Conservation (phyloP, 257 asterid species). For the Solanum neorickii region DNA sequence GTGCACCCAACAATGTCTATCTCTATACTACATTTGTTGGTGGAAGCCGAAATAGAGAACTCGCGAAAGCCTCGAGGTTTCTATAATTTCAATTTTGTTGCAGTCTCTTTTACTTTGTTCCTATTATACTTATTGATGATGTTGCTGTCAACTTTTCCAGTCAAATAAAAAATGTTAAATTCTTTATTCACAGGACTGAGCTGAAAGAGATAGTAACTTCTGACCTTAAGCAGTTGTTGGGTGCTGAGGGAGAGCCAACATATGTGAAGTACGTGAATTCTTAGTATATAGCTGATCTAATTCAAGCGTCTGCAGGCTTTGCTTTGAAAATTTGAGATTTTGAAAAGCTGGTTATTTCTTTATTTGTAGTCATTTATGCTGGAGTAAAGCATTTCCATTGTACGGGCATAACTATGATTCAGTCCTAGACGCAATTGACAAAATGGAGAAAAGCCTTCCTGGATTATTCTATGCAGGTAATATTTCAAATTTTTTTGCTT, state of each 20-base stretch:
- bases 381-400: slow-evolving; percentile 85
- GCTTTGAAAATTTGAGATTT: not conserved
- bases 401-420: slow-evolving; percentile 58
- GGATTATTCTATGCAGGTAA: slow-evolving; percentile 88
- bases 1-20: slow-evolving; percentile 67
- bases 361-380: slow-evolving; percentile 60
- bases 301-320: not conserved
- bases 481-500: not conserved
- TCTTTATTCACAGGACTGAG: slow-evolving; percentile 47
- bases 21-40: slow-evolving; percentile 91
- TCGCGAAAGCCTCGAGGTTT: slow-evolving; percentile 76
- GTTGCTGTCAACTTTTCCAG: not conserved
- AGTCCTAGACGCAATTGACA: slow-evolving; percentile 62
- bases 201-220: slow-evolving; percentile 60
- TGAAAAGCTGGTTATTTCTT: slow-evolving; percentile 8
- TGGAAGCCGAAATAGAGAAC: slow-evolving; percentile 79
- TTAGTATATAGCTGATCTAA: not conserved
- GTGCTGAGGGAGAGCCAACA: slow-evolving; percentile 77
- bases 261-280: slow-evolving; percentile 43
- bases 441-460: slow-evolving; percentile 72
- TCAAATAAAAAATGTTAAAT: not conserved
- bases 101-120: not conserved
- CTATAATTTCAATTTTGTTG: not conserved
- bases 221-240: slow-evolving; percentile 73
- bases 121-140: not conserved